Percentiles rank a stretch among this genome's conserved stretches.
Conservation (phyloP, 2,329 filamentous ascomycete species). For the Plenodomus biglobosus region DNA sequence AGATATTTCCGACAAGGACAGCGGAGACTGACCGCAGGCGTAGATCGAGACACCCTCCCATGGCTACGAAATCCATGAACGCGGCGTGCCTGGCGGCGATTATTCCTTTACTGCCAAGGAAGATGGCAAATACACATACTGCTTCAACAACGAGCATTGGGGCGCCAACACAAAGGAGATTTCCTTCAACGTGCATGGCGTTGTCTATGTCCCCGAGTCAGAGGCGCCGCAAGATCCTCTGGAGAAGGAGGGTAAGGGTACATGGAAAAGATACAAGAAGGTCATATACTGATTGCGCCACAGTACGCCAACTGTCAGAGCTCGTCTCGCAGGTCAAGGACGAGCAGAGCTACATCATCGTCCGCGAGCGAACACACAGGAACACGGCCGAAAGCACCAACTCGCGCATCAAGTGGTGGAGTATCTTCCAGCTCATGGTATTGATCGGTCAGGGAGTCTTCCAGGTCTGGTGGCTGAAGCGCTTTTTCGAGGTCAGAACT, state of each 20-base stretch:
- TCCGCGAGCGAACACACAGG: constrained; percentile 92
- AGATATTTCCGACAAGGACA: neutral
- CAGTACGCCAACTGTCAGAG: constrained; percentile 81
- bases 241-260: constrained; percentile 75
- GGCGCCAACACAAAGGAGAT: constrained; percentile 95
- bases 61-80: constrained; percentile 77
- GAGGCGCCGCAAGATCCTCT: constrained; percentile 84
- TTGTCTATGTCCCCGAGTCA: constrained; percentile 91
- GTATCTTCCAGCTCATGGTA: constrained; percentile 89
- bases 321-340: constrained; percentile 91
- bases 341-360: constrained; percentile 94
- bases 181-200: constrained; percentile 98
- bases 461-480: constrained; percentile 99
- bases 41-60: constrained; percentile 78
- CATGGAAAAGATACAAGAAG: no score
- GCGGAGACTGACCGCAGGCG: constrained; percentile 10
- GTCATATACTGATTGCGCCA: constrained; percentile 13
- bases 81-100: constrained; percentile 83
- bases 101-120: constrained; percentile 83
- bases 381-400: constrained; percentile 99
- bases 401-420: constrained; percentile 98
- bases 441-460: constrained; percentile 91
- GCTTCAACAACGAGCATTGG: constrained; percentile 99
- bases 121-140: constrained; percentile 93
- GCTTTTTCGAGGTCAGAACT: constrained; percentile 82